These are phyloP conservation scores for Lodderomyces elongisporus DNA, from an alignment of 1,139 yeast species.

Conservation along the genomic window DNA sequence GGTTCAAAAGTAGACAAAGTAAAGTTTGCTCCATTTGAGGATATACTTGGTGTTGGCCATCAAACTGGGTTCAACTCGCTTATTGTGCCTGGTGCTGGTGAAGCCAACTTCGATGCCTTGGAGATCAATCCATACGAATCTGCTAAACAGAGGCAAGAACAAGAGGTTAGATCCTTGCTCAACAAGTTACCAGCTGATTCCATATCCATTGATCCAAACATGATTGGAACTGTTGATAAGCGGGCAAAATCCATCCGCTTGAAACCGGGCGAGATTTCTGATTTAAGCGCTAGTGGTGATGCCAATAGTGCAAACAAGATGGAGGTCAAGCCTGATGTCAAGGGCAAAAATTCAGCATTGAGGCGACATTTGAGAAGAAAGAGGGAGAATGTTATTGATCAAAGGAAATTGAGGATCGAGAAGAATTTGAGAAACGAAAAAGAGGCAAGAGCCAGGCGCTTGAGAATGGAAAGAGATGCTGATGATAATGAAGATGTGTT, in stretches of 20 bases:
- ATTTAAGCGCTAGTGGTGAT: constrained; percentile 19
- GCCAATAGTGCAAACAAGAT: constrained; percentile 17
- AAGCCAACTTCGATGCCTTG: constrained; percentile 93
- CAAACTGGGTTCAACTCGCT: constrained; percentile 70
- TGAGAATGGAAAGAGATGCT: constrained; percentile 45
- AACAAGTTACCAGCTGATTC: constrained; percentile 92
- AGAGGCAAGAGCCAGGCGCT: constrained; percentile 56
- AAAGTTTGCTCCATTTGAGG: constrained; percentile 90
- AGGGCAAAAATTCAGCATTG: constrained; percentile 78
- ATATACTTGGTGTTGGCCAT: constrained; percentile 88
- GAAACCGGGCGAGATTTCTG: constrained; percentile 55
- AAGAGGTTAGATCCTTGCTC: constrained; percentile 79
- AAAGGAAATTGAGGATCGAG: constrained; percentile 79
- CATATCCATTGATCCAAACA: constrained; percentile 83
- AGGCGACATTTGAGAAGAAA: constrained; percentile 80
- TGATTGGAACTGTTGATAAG: constrained; percentile 79
- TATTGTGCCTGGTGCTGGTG: constrained; percentile 96
- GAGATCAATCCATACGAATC: constrained; percentile 92
- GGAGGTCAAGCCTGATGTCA: constrained; percentile 57
- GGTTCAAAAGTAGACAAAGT: constrained; percentile 67
- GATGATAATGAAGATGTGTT: constrained; percentile 49
- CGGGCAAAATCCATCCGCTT: constrained; percentile 60
- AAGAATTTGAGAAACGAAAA: constrained; percentile 71
- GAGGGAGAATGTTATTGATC: constrained; percentile 81
- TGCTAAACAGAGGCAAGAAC: constrained; percentile 88